phyloP scores from a whole-genome alignment of 75 land plant species.

The Pinus taeda region DNA sequence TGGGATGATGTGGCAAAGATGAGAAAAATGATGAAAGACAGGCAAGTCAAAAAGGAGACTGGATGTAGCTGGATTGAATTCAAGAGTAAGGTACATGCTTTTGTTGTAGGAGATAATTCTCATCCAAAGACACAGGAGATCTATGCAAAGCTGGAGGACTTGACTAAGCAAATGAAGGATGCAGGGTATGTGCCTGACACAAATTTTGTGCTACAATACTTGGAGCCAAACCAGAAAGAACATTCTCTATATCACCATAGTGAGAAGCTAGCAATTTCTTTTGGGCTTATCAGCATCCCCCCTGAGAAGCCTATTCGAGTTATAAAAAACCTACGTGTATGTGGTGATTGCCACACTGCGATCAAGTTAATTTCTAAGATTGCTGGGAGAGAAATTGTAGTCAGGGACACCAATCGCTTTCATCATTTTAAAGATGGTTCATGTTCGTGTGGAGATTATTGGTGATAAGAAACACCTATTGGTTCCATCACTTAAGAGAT shows the following conservation, averaged over 20 bases:
- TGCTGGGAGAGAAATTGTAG: slow-evolving; percentile 13
- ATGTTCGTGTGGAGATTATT: slow-evolving; percentile 28
- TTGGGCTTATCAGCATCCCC: slow-evolving; percentile 25
- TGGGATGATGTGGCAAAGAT: not conserved
- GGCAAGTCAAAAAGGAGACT: not conserved
- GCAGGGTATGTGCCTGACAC: slow-evolving; percentile 11
- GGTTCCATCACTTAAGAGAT: too few relatives aligned
- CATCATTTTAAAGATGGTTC: slow-evolving; percentile 23
- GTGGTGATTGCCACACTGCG: slow-evolving; percentile 25
- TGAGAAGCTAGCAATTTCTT: slow-evolving; percentile 34
- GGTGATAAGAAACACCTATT: not conserved
- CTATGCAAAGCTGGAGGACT: slow-evolving; percentile 14
- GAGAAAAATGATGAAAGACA: slow-evolving; percentile 2
- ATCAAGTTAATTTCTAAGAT: slow-evolving; percentile 16
- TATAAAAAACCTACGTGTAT: slow-evolving; percentile 19
- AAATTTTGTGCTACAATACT: slow-evolving; percentile 13
- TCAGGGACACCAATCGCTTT: slow-evolving; percentile 22
- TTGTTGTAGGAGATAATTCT: not conserved
- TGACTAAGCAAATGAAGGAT: slow-evolving; percentile 15
- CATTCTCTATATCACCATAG: slow-evolving; percentile 14
- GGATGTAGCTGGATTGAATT: slow-evolving; percentile 4
- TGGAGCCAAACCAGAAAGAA: slow-evolving; percentile 4
- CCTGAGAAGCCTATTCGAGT: slow-evolving; percentile 17
- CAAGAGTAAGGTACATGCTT: not conserved
- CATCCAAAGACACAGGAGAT: slow-evolving; percentile 37